These are phyloP conservation scores for Amyloporia xantha DNA, from an alignment of 768 basidiomycete species.

Conservation along the genomic window DNA sequence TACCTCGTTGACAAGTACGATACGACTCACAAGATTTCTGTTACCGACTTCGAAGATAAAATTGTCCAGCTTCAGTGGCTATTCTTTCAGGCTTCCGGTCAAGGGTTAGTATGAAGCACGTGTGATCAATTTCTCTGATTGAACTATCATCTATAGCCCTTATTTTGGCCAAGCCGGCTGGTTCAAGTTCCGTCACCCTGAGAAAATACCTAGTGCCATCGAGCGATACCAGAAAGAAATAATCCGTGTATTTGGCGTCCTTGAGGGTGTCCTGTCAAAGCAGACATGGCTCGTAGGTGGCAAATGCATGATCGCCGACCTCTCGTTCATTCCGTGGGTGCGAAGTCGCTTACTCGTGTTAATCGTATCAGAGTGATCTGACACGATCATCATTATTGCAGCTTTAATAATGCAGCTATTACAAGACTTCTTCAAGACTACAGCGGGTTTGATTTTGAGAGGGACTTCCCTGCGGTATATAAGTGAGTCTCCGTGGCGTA, in stretches of 20 bases:
- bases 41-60: slow-evolving; percentile 11
- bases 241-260: slow-evolving; percentile 19
- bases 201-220: slow-evolving; percentile 22
- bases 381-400: no score
- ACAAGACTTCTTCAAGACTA: no score
- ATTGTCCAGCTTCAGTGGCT: slow-evolving; percentile 32
- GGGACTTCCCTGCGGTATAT: no score
- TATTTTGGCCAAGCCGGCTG: slow-evolving; percentile 22
- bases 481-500: no score
- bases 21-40: slow-evolving; percentile 27
- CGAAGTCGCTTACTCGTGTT: no score
- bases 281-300: slow-evolving; percentile 22
- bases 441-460: no score
- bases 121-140: neutral
- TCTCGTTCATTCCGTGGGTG: slow-evolving; percentile 16
- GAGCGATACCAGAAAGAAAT: slow-evolving; percentile 25
- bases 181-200: slow-evolving; percentile 20
- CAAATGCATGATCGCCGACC: slow-evolving; percentile 21
- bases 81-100: slow-evolving; percentile 31
- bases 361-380: no score
- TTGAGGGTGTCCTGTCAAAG: slow-evolving; percentile 23
- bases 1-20: slow-evolving; percentile 41
- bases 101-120: slow-evolving; percentile 13
- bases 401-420: no score
- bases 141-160: slow-evolving; percentile 6